Percentiles rank a stretch among this genome's conserved stretches.
Evolutionary conservation across 169 alveolate genomes (phyloP).

Genomic region (Hepatocystis sp.): DNA sequence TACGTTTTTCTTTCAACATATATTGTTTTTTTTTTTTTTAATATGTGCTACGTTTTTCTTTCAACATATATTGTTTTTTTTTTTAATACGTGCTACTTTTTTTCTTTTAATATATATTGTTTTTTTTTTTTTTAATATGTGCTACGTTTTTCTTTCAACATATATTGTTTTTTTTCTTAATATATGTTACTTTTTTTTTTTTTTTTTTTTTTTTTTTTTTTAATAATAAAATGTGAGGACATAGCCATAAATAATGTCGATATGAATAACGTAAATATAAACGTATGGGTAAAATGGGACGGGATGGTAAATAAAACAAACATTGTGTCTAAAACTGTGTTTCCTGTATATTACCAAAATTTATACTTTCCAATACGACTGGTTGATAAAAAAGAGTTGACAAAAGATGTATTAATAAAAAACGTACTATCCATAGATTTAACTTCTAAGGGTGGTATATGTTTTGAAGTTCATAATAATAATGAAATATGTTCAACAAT

Average conservation of each 20-base stretch:
- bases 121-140: too few species aligned
- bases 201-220: slow-evolving; percentile 51
- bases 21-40: too few species aligned
- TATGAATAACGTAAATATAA: slow-evolving; percentile 87
- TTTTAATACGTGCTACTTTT: too few species aligned
- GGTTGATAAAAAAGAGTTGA: slow-evolving; percentile 86
- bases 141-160: neutral
- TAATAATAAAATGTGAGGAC: slow-evolving; percentile 85
- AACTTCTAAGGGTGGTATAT: slow-evolving; percentile 88
- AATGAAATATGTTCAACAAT: slow-evolving; percentile 86
- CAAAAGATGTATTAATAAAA: slow-evolving; percentile 81
- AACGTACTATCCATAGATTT: slow-evolving; percentile 89
- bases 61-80: too few species aligned
- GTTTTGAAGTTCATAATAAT: slow-evolving; percentile 89
- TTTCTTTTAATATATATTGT: too few species aligned
- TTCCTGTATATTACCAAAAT: slow-evolving; percentile 89
- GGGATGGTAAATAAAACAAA: slow-evolving; percentile 85
- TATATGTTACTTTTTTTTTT: slow-evolving; percentile 41
- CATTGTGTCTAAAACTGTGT: slow-evolving; percentile 82
- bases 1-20: too few species aligned
- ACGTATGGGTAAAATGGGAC: slow-evolving; percentile 91
- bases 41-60: too few species aligned
- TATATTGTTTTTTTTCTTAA: slow-evolving; percentile 16
- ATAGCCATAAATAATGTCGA: slow-evolving; percentile 88
- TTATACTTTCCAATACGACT: slow-evolving; percentile 89